Base-by-base conservation (phyloP, 371 early-diverging fungal species). In the Rhizomucor miehei region DNA sequence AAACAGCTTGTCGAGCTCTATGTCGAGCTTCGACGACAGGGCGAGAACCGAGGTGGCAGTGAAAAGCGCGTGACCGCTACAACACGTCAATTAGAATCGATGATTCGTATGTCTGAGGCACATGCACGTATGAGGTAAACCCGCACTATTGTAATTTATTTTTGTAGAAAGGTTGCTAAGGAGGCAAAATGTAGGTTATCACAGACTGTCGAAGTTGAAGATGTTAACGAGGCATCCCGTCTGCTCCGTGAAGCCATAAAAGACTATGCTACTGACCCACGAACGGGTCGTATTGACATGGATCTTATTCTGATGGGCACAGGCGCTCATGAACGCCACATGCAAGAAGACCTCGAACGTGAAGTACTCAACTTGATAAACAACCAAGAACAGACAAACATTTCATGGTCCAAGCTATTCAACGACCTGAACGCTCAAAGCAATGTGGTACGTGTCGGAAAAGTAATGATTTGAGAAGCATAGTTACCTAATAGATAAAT, bases 21-120 rank as follows among this genome's bases (percentile, higher is more conserved):
- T 71, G 89, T 96, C 10, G 88, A 91, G 29, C 77, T 99, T 60
- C 85, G 99, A 10, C 82, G 87, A 56, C 74, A 92, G 51, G 97
- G 96, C 13, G 77, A 81, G 46, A 73, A 82, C 47, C 57, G 81
- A 55, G 52, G 79, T 57, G 45, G 74, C 40, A 60, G 68, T 16
- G 88, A 84, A 19, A 91, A 89, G 50, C 89, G 91, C 23, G 86
- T 99, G 29, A 92, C 96, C 14, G 98, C 98, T 1, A 99, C 99
- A 0, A 99, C 99, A 2, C 86, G 99, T 53, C 99, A 99, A 75
- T 81, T 99, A 34, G 99, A 99, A 81, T 93, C 94, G 20, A 90
- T 99, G 89, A 97, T 99, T 62, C 90, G 99, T 46, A 84, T 99
- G 68, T 78, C 97, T 17, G 99, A 99, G 69, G 99, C 99, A 2